Conservation (phyloP, 2,329 filamentous ascomycete genomes). For the Beauveria varroae region DNA sequence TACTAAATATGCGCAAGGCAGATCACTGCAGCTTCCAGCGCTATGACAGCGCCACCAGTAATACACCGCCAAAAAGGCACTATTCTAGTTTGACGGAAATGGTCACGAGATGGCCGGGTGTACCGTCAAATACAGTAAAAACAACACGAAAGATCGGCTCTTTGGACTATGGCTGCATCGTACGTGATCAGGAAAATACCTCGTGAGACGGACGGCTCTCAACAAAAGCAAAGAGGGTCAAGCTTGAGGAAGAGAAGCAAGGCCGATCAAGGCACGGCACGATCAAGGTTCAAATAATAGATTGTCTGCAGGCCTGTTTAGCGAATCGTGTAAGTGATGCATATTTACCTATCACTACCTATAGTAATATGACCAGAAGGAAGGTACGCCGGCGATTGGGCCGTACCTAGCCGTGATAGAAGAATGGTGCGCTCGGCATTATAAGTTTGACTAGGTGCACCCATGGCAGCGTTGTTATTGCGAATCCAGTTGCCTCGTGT, state of each 20-base stretch:
- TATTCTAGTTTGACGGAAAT: not conserved
- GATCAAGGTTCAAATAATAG: not conserved
- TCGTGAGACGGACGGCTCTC: too few relatives aligned
- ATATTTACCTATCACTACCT: too few relatives aligned
- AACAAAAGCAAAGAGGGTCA: not conserved
- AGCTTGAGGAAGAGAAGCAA: not conserved
- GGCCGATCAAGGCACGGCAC: not conserved
- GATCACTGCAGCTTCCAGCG: not conserved
- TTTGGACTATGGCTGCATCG: not conserved
- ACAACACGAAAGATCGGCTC: not conserved
- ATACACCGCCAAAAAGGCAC: not conserved
- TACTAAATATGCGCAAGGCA: not conserved
- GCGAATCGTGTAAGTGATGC: not conserved
- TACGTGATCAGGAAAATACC: not conserved
- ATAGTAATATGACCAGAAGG: too few relatives aligned
- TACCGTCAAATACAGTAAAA: not conserved
- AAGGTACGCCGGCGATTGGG: too few relatives aligned
- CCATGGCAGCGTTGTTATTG: too few relatives aligned
- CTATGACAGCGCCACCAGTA: not conserved
- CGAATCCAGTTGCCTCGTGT: too few relatives aligned
- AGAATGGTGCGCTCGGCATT: too few relatives aligned
- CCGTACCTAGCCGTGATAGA: too few relatives aligned
- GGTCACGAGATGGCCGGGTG: not conserved
- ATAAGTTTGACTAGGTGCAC: too few relatives aligned
- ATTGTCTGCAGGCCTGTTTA: too few relatives aligned